Evolutionary conservation across 2,329 filamentous ascomycete species (phyloP), one percentile per base, ranked within the genome.

Genomic region (Elsinoe fawcettii): DNA sequence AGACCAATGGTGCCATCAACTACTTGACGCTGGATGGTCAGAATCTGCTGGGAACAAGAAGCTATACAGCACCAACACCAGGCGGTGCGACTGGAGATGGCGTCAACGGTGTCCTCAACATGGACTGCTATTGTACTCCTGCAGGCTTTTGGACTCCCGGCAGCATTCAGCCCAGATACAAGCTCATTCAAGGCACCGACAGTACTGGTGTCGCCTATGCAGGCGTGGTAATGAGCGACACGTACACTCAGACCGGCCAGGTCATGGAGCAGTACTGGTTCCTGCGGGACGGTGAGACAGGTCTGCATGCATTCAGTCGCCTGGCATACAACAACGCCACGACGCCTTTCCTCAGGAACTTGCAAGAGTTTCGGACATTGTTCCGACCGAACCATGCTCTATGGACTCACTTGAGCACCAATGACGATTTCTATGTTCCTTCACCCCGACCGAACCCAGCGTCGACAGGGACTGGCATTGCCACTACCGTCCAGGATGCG

Each of bases 221-320:
- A 2, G 81, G 82, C 1, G 76, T 84, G 30, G 73, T 79, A 41
- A 79, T 85, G 75, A 79, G 77, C 47, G 80, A 85, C 59, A 78
- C 75, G 0, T 84, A 83, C 63, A 72, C 75, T 0, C 71, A 74
- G 0, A 84, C 81, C 0, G 80, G 81, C 1, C 81, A 85, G 63
- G 64, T 78, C 5, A 71, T 86, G 14, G 77, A 85, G 63, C 82
- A 85, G 63, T 85, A 84, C 66, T 85, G 80, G 80, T 85, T 85
- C 62, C 69, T 85, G 2, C 73, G 79, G 9, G 81, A 83, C 44
- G 78, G 78, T 1, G 82, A 86, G 66, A 84, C 82, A 0, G 82
- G 82, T 0, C 66, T 85, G 34, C 82, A 85, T 63, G 78, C 76
- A 0, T 85, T 85, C 67, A 80, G 75, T 58, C 76, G 81, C n/a